Conservation (phyloP, 2,329 filamentous ascomycete species). For the Exophiala sp. region DNA sequence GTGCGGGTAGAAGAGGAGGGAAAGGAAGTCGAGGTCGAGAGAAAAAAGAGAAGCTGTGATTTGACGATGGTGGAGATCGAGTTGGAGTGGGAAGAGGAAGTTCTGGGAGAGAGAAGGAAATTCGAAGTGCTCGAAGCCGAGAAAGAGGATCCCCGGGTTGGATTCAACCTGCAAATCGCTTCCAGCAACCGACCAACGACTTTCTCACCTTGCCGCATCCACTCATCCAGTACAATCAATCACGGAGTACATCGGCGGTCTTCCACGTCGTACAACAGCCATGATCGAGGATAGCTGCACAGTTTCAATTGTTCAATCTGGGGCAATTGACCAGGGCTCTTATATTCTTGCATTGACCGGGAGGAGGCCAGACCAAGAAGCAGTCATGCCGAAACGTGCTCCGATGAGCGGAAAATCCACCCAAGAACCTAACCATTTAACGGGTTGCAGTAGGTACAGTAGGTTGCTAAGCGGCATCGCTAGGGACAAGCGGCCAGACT, state of each 20-base stretch:
- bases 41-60: neutral
- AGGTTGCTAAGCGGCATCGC: slow-evolving; percentile 13
- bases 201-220: neutral
- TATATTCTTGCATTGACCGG: neutral
- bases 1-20: neutral
- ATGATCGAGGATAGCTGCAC: neutral
- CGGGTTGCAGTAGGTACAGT: neutral
- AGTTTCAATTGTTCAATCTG: neutral
- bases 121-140: slow-evolving; percentile 5
- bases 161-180: neutral
- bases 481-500: slow-evolving; percentile 4
- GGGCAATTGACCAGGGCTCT: neutral
- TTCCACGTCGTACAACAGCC: neutral
- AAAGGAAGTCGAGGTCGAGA: neutral
- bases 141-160: neutral
- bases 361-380: neutral
- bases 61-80: neutral
- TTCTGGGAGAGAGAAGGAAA: slow-evolving; percentile 19
- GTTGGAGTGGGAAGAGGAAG: slow-evolving; percentile 10
- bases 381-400: neutral
- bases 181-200: neutral
- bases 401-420: slow-evolving; percentile 7
- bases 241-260: no score
- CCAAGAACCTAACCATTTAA: slow-evolving; percentile 16
- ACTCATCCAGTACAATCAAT: neutral